phyloP scores from a whole-genome alignment of 805 yeast species.

The Lipomyces orientalis region DNA sequence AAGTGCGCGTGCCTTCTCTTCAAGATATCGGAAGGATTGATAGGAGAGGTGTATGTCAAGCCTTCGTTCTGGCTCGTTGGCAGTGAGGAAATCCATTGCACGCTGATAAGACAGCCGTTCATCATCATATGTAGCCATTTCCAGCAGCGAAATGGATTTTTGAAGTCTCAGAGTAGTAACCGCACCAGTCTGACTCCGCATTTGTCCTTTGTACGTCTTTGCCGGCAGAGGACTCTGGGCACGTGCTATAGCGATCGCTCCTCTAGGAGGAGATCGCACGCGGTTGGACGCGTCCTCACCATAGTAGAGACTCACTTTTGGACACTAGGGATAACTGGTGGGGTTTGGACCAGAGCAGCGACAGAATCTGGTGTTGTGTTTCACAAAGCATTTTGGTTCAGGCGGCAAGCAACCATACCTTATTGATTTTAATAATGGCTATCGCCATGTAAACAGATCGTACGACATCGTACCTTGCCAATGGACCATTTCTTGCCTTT shows the following conservation, averaged over 20 bases:
- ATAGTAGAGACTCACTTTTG: not conserved
- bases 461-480: too few relatives aligned
- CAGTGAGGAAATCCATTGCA: not conserved
- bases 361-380: too few relatives aligned
- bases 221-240: not conserved
- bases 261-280: not conserved
- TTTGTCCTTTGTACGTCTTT: not conserved
- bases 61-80: conserved; percentile 1
- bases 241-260: not conserved
- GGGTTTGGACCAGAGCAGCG: too few relatives aligned
- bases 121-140: not conserved
- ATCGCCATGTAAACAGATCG: too few relatives aligned
- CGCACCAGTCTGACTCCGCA: not conserved
- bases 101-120: not conserved
- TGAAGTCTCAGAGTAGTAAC: not conserved
- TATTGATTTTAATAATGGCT: too few relatives aligned
- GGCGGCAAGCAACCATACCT: too few relatives aligned
- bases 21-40: not conserved
- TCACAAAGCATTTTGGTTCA: too few relatives aligned
- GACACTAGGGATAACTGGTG: too few relatives aligned
- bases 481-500: too few relatives aligned
- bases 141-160: not conserved
- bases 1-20: not conserved
- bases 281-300: not conserved
- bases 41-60: not conserved